Evolutionary conservation across 2,329 filamentous ascomycete species (phyloP).

Genomic region (Ophiostoma tasmaniense): DNA sequence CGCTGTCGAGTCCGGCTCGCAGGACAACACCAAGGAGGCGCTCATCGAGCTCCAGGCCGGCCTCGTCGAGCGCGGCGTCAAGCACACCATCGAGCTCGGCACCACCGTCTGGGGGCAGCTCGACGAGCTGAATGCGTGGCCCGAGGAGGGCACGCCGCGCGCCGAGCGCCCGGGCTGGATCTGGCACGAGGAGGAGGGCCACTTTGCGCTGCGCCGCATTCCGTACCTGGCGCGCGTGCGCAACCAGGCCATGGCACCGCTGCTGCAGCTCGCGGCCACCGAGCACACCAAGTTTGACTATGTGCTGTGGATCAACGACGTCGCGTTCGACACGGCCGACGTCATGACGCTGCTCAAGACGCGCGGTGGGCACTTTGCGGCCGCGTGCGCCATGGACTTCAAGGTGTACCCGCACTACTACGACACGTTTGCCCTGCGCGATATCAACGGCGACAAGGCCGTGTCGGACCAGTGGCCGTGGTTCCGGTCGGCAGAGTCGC

Average conservation of each 20-base stretch:
- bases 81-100: conserved; percentile 49
- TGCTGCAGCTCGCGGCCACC: conserved; percentile 38
- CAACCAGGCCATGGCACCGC: conserved; percentile 53
- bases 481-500: conserved; percentile 38
- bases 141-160: conserved; percentile 24
- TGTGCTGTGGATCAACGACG: conserved; percentile 53
- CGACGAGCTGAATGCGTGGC: conserved; percentile 42
- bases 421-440: conserved; percentile 54
- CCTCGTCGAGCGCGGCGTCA: conserved; percentile 43
- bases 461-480: conserved; percentile 50
- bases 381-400: conserved; percentile 54
- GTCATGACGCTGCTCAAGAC: conserved; percentile 46
- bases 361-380: conserved; percentile 46
- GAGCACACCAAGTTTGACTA: conserved; percentile 37
- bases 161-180: conserved; percentile 52
- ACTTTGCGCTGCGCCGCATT: conserved; percentile 54
- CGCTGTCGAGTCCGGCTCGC: conserved; percentile 59
- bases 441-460: conserved; percentile 43
- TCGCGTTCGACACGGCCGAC: conserved; percentile 46
- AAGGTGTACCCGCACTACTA: conserved; percentile 45
- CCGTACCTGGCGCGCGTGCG: conserved; percentile 57
- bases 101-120: conserved; percentile 44
- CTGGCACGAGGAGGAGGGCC: conserved; percentile 38
- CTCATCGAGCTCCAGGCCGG: conserved; percentile 47
- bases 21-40: conserved; percentile 56